phyloP scores from a whole-genome alignment of 345 rosid genomes.

The Rhodomyrtus tomentosa region DNA sequence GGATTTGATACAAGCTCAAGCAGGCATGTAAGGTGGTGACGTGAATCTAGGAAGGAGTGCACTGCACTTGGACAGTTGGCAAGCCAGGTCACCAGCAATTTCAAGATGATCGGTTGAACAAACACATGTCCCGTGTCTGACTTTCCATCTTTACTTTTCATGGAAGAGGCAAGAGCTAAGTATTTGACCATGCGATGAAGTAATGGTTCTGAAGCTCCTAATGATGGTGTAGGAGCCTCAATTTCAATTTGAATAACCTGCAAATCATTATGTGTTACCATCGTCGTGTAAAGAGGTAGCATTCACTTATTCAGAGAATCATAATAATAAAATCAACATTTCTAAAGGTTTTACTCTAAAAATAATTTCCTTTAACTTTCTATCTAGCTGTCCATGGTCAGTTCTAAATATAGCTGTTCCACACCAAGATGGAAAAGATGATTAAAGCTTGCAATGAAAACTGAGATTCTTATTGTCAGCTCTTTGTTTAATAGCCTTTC shows the following conservation, averaged over 20 bases:
- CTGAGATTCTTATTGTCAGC: background rate
- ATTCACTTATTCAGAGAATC: background rate
- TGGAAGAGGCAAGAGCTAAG: slow-evolving; percentile 75
- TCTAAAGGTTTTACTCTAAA: background rate
- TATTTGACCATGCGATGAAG: slow-evolving; percentile 85
- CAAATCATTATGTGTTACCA: slow-evolving; percentile 3
- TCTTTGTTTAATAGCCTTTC: background rate
- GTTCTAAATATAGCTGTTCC: background rate
- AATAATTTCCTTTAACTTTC: background rate
- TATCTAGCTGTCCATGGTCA: background rate
- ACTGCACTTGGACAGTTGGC: slow-evolving; percentile 77
- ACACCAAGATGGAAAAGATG: background rate
- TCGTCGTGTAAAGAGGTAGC: background rate
- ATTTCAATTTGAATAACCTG: slow-evolving; percentile 79
- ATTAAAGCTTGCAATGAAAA: background rate
- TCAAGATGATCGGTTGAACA: slow-evolving; percentile 71
- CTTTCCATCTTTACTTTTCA: slow-evolving; percentile 66
- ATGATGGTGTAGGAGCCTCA: slow-evolving; percentile 55
- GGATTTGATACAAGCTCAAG: slow-evolving; percentile 68
- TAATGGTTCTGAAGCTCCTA: slow-evolving; percentile 79
- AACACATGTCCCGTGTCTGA: slow-evolving; percentile 31
- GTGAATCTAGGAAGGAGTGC: slow-evolving; percentile 78
- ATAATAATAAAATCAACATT: background rate
- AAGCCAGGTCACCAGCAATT: slow-evolving; percentile 86
- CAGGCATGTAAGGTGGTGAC: slow-evolving; percentile 69